Evolutionary conservation across 768 basidiomycete species (phyloP), one percentile per base, ranked within the genome.

Genomic region (Fistulinella prunicolor): DNA sequence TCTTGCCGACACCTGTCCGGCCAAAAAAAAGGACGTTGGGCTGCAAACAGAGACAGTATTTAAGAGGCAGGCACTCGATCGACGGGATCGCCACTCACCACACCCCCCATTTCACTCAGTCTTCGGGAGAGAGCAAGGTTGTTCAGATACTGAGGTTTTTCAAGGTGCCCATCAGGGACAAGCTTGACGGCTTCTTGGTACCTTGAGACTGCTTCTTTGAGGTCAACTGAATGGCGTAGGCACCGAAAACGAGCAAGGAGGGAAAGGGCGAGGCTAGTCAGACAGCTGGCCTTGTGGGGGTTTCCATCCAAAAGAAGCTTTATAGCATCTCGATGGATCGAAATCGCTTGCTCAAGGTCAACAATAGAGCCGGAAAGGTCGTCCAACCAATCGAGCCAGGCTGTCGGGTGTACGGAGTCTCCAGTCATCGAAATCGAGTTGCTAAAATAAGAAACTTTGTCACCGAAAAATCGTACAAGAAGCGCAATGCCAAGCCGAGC

Each of bases 1-100:
- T 62, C 35, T 62, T 62, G 4, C 61, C 61, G 37, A 59, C 53
- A 2, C 61, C 61, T 34, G 61, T 64, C 38, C 54, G 56, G 21
- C 62, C 61, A 30, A 53, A 59, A 12, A 64, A 53, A 9, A 64
- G 29, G 29, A 62, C 44, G 16, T 64, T 51, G 39, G 36, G 24
- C 62, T 61, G 45, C 10, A 38, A 30, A 9, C 8, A 36, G n/a
- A 19, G 24, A 45, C 5, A 21, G 38, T 16, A 47, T 47, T n/a
- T n/a, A n/a, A n/a, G n/a, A n/a, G n/a, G n/a, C n/a, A n/a, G n/a
- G 20, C 20, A 32, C 22, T 44, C 39, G 4, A n/a, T 9, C 22
- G 20, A 45, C 17, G 22, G 30, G 22, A 30, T n/a, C 39, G 22
- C 19, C 14, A 51, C 62, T 51, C 56, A 55, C 55, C 12, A 21